phyloP scores from a whole-genome alignment of 805 yeast species.

The Metschnikowia gruessii region DNA sequence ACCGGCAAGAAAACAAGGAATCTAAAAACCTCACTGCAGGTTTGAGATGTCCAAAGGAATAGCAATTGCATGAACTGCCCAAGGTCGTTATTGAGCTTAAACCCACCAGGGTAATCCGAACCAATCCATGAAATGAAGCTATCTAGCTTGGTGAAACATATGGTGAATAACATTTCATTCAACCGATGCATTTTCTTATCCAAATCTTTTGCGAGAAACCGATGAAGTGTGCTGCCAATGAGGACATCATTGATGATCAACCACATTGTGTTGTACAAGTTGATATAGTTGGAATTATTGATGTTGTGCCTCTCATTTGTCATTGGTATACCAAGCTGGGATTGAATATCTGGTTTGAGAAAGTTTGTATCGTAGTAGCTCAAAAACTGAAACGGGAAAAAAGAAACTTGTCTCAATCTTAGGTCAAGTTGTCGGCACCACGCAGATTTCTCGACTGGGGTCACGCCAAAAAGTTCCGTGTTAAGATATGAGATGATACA shows the following conservation, averaged over 20 bases:
- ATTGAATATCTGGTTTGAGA: slow-evolving; percentile 32
- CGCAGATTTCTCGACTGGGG: slow-evolving; percentile 48
- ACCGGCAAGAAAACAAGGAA: slow-evolving; percentile 1
- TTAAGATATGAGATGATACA: slow-evolving; percentile 28
- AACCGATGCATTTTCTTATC: slow-evolving; percentile 36
- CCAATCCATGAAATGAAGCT: slow-evolving; percentile 67
- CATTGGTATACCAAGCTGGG: slow-evolving; percentile 40
- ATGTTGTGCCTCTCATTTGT: slow-evolving; percentile 37
- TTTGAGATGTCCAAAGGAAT: slow-evolving; percentile 77
- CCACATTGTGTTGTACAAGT: slow-evolving; percentile 87
- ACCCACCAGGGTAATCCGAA: slow-evolving; percentile 82
- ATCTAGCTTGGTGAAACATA: slow-evolving; percentile 41
- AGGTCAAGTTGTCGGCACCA: slow-evolving; percentile 78
- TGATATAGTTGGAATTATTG: slow-evolving; percentile 56
- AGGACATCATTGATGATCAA: slow-evolving; percentile 77
- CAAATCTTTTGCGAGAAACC: slow-evolving; percentile 4
- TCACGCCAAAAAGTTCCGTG: slow-evolving; percentile 19
- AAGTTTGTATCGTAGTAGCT: slow-evolving; percentile 47
- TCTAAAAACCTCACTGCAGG: slow-evolving; percentile 46
- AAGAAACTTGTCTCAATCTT: slow-evolving; percentile 69
- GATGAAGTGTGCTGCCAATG: slow-evolving; percentile 60
- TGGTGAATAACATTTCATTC: slow-evolving; percentile 9
- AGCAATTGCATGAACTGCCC: slow-evolving; percentile 84
- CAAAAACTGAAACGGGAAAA: slow-evolving; percentile 75
- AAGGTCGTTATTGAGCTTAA: slow-evolving; percentile 83